phyloP scores from a whole-genome alignment of 441 rosid species.

The Capsella rubella region DNA sequence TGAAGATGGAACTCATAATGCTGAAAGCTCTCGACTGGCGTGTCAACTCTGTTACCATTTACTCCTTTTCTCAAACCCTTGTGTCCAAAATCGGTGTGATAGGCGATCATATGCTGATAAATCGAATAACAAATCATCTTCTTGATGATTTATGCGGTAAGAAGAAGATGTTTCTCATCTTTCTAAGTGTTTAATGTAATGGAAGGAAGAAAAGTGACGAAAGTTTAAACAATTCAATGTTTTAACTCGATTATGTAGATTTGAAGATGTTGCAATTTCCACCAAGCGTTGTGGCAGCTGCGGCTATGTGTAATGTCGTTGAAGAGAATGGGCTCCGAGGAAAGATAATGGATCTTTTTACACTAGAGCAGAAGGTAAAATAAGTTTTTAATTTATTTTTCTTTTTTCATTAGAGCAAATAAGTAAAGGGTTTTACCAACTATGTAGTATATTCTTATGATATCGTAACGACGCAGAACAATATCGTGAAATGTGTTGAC shows the following conservation, averaged over 20 bases:
- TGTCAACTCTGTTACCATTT: conserved; percentile 54
- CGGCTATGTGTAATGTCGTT: conserved; percentile 52
- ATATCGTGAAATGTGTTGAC: conserved; percentile 48
- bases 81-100: conserved; percentile 28
- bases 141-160: conserved; percentile 60
- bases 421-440: not conserved
- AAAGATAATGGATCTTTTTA: conserved; percentile 40
- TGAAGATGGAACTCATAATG: conserved; percentile 65
- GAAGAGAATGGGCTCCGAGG: conserved; percentile 40
- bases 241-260: conserved; percentile 46
- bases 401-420: not conserved
- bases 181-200: not conserved
- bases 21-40: conserved; percentile 67
- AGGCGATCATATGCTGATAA: conserved; percentile 30
- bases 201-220: not conserved
- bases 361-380: conserved; percentile 53
- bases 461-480: conserved; percentile 42
- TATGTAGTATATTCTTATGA: no score
- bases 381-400: not conserved
- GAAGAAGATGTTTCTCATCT: accelerated
- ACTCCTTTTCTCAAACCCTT: conserved; percentile 61
- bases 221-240: no score
- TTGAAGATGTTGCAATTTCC: conserved; percentile 50
- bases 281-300: conserved; percentile 59
- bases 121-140: conserved; percentile 52